Conservation (phyloP, 352 stramenopile genomes). For the Phytopythium sindhum region DNA sequence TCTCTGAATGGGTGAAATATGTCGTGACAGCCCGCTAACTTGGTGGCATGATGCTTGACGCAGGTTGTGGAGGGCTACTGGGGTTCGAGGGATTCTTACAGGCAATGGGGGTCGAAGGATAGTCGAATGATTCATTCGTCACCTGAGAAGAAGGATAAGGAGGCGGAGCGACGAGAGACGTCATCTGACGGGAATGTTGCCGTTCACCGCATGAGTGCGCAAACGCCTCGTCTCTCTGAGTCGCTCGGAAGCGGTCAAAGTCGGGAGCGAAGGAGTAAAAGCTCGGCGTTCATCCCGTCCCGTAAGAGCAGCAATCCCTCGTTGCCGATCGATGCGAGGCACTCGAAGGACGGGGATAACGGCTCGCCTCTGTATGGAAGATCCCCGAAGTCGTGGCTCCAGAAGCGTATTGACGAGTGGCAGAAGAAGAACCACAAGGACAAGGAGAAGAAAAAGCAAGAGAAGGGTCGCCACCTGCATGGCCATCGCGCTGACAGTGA, state of each 20-base stretch:
- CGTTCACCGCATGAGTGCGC: slow-evolving; percentile 8
- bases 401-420: slow-evolving; percentile 72
- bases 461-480: slow-evolving; percentile 56
- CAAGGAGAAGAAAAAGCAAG: slow-evolving; percentile 75
- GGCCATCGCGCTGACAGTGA: slow-evolving; percentile 35
- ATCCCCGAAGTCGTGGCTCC: slow-evolving; percentile 70
- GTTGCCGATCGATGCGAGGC: slow-evolving; percentile 2
- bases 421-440: slow-evolving; percentile 75
- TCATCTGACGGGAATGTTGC: slow-evolving; percentile 31
- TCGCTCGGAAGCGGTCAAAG: slow-evolving; percentile 14
- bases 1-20: not conserved
- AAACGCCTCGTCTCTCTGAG: slow-evolving; percentile 2
- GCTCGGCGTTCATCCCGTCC: slow-evolving; percentile 48
- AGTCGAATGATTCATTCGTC: slow-evolving; percentile 33
- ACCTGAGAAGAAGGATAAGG: slow-evolving; percentile 10
- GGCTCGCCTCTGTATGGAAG: slow-evolving; percentile 39
- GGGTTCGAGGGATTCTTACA: slow-evolving; percentile 55
- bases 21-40: not conserved
- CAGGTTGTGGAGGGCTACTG: slow-evolving; percentile 56
- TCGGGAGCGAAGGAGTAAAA: slow-evolving; percentile 66
- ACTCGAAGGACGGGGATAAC: slow-evolving; percentile 22
- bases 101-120: slow-evolving; percentile 52
- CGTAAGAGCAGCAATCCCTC: slow-evolving; percentile 21
- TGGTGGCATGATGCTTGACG: not conserved
- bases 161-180: slow-evolving; percentile 36